These are phyloP conservation scores for Metschnikowia continentalis DNA, from an alignment of 805 yeast species.

Conservation along the genomic window DNA sequence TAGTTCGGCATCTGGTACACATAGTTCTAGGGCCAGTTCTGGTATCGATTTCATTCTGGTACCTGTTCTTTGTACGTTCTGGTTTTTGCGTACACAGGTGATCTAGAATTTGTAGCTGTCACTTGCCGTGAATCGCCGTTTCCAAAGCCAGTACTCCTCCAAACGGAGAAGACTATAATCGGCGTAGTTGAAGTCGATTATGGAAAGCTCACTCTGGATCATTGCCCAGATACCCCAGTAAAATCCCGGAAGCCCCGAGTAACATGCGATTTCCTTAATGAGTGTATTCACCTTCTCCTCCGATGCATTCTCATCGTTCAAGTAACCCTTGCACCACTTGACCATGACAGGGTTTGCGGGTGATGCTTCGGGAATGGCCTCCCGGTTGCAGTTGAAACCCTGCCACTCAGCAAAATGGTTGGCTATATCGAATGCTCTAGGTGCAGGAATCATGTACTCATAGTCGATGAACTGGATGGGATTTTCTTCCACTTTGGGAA, in stretches of 20 bases:
- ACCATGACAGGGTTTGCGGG: slow-evolving; percentile 41
- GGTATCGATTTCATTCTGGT: too few relatives aligned
- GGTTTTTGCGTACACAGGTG: too few relatives aligned
- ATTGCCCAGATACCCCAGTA: slow-evolving; percentile 86
- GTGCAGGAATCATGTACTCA: slow-evolving; percentile 69
- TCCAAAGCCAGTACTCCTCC: slow-evolving; percentile 71
- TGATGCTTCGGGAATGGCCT: slow-evolving; percentile 53
- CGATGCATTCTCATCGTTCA: slow-evolving; percentile 31
- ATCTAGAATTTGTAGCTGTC: background rate
- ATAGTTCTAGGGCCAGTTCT: too few relatives aligned
- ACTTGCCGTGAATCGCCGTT: slow-evolving; percentile 20
- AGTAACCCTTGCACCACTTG: slow-evolving; percentile 57
- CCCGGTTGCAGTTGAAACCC: slow-evolving; percentile 67
- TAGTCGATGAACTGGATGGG: slow-evolving; percentile 64
- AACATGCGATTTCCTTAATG: slow-evolving; percentile 52
- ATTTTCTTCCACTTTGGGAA: slow-evolving; percentile 22
- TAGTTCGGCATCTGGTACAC: too few relatives aligned
- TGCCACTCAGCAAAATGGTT: slow-evolving; percentile 80
- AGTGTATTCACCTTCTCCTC: slow-evolving; percentile 37
- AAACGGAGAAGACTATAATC: slow-evolving; percentile 56
- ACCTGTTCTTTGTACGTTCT: too few relatives aligned
- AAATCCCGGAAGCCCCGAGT: slow-evolving; percentile 78
- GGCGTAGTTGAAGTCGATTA: slow-evolving; percentile 68
- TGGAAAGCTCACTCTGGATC: slow-evolving; percentile 64
- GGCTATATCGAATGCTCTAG: slow-evolving; percentile 70